Base-by-base conservation (phyloP, 2,329 filamentous ascomycete genomes). In the Pseudogymnoascus pannorum region DNA sequence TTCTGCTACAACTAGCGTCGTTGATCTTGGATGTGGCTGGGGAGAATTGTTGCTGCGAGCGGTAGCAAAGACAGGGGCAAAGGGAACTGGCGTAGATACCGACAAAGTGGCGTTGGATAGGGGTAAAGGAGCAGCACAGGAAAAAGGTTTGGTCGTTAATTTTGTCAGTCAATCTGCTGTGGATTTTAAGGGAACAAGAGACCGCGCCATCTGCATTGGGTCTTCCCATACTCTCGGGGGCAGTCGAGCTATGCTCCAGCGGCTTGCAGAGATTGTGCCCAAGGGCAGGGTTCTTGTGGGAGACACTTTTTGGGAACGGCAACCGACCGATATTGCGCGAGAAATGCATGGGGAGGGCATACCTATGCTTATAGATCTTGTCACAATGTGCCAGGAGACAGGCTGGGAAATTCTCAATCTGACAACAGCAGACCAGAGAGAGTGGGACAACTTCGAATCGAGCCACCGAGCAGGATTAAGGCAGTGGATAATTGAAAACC, bases 361-460 rank as follows among this genome's bases (percentile, higher is more conserved):
- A 16, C 48, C 48, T 31, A 54, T 54, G 48, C 26, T 54, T 5
- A 54, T 54, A 18, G 48, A 54, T 18, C 48, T 54, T 6, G 48
- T 54, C 31, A 11, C 48, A 31, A 54, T 54, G 48, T 54, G 48
- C 48, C 24, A n/a, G 9, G 48, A 54, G 48, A 54, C 48, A 1
- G 48, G 24, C 4, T 54, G 24, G 48, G 48, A 54, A 12, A 18
- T 54, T 54, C n/a, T 54, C 8, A 54, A 31, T 31, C 48, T 54
- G 48, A 54, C 48, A 54, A 54, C 48, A 54, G 48, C 48, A 26
- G 48, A 54, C 7, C 48, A 54, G 26, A 54, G 48, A 9, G 48
- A 54, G 48, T 54, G 48, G 48, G 48, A 54, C 26, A 54, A 31
- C 48, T 54, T 54, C 48, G 48, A 54, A n/a, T 54, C 48, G n/a